Evolutionary conservation across 345 rosid genomes (phyloP).

Genomic region (Salix caprea): DNA sequence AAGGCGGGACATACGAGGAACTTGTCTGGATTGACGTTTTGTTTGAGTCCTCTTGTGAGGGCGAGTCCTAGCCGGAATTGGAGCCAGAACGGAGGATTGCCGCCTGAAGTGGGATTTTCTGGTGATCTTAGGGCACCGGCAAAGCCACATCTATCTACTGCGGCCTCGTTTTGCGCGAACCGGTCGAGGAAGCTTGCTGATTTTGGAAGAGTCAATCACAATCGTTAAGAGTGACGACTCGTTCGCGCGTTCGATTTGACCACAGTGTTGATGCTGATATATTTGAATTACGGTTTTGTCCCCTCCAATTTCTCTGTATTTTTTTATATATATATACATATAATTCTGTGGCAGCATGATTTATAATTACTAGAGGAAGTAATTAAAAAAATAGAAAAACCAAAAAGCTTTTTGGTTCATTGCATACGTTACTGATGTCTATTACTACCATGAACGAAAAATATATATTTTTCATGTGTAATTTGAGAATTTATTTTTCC

Average conservation of each 20-base stretch:
- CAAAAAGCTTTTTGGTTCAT: not conserved
- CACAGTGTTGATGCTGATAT: not conserved
- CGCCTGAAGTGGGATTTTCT: conserved; percentile 44
- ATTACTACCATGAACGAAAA: not conserved
- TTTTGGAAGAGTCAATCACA: conserved; percentile 64
- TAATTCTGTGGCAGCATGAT: not conserved
- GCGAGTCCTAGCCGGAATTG: conserved; percentile 71
- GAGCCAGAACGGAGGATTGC: conserved; percentile 48
- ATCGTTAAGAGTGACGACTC: conserved; percentile 46
- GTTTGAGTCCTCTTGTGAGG: conserved; percentile 87
- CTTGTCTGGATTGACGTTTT: conserved; percentile 61
- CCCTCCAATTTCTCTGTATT: conserved; percentile 5
- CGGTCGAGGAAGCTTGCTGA: conserved; percentile 87
- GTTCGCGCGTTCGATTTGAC: not conserved
- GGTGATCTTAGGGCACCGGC: conserved; percentile 46
- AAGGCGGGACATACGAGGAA: conserved; percentile 31
- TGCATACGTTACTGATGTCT: not conserved
- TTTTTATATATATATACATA: not conserved
- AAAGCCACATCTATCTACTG: conserved; percentile 65
- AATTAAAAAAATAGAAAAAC: not conserved
- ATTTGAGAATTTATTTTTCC: not conserved
- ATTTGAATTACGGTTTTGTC: conserved; percentile 22
- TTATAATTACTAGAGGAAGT: not conserved
- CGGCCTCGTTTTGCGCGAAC: conserved; percentile 67
- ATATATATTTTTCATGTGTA: not conserved